These are phyloP conservation scores for Straminergon stramineum DNA, from an alignment of 225 moss, liverwort and hornwort species.

Conservation along the genomic window DNA sequence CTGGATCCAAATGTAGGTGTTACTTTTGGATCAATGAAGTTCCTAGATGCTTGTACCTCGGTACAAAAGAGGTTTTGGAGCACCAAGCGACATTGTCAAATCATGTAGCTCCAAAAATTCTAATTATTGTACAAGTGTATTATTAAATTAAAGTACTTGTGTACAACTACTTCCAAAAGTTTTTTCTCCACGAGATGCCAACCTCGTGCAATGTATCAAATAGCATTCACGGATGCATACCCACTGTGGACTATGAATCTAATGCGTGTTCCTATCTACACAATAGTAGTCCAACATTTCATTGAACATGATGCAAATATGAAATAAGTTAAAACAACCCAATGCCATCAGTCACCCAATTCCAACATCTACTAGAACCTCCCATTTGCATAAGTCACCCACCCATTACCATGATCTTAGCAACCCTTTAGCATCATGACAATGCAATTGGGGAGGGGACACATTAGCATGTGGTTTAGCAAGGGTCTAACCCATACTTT, in stretches of 20 bases:
- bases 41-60: not conserved
- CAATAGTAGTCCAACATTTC: not conserved
- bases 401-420: too few species aligned
- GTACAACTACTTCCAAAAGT: not conserved
- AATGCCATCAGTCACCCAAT: too few species aligned
- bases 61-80: not conserved
- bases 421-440: too few species aligned
- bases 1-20: not conserved
- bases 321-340: not conserved
- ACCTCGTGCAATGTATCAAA: not conserved
- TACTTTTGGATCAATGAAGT: not conserved
- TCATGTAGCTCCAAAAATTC: not conserved
- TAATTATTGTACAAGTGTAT: not conserved
- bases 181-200: not conserved
- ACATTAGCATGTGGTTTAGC: too few species aligned
- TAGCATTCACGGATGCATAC: not conserved
- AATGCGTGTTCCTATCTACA: not conserved
- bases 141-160: not conserved
- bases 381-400: too few species aligned
- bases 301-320: not conserved
- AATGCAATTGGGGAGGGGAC: too few species aligned
- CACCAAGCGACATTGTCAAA: not conserved
- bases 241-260: too few species aligned
- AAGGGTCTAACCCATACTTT: too few species aligned
- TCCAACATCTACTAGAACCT: too few species aligned